Conservation (phyloP, 2,329 filamentous ascomycete genomes). For the Cladosporium sphaerospermum region DNA sequence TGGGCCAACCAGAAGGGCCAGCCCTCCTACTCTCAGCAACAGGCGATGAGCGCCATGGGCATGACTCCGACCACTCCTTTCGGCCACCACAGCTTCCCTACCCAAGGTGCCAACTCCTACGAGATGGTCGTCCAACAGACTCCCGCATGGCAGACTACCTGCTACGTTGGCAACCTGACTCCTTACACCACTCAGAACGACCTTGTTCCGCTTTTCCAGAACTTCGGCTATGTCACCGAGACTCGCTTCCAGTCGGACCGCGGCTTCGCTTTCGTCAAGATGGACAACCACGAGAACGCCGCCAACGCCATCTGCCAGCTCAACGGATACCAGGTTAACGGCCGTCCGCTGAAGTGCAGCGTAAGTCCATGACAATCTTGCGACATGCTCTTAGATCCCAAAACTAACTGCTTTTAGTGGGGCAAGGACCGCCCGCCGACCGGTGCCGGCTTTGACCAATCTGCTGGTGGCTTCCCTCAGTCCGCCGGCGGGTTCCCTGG, state of each 20-base stretch:
- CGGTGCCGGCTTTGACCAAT: slow-evolving; percentile 45
- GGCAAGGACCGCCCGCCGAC: slow-evolving; percentile 96
- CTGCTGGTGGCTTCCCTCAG: slow-evolving; percentile 74
- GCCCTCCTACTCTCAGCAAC: slow-evolving; percentile 94
- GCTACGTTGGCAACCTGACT: slow-evolving; percentile 95
- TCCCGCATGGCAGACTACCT: slow-evolving; percentile 95
- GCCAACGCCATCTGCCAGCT: slow-evolving; percentile 98
- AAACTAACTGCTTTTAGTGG: slow-evolving; percentile 59
- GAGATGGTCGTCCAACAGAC: slow-evolving; percentile 96
- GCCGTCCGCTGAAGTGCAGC: slow-evolving; percentile 94
- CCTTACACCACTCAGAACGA: slow-evolving; percentile 97
- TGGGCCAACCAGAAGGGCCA: slow-evolving; percentile 99
- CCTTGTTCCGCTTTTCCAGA: slow-evolving; percentile 95
- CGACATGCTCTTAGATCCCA: not conserved
- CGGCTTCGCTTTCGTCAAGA: slow-evolving; percentile 98
- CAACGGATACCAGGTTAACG: slow-evolving; percentile 96
- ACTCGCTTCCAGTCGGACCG: slow-evolving; percentile 97
- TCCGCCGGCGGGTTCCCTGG: slow-evolving; percentile 46
- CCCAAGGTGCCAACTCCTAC: slow-evolving; percentile 92
- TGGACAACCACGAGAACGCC: slow-evolving; percentile 97
- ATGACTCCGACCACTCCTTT: slow-evolving; percentile 96
- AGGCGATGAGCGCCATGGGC: slow-evolving; percentile 94
- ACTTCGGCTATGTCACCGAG: slow-evolving; percentile 96
- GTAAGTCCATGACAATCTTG: slow-evolving; percentile 55
- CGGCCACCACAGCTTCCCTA: slow-evolving; percentile 87